Evolutionary conservation across 176 grass and related monocot genomes (phyloP).

Genomic region (Triticum dicoccoides): DNA sequence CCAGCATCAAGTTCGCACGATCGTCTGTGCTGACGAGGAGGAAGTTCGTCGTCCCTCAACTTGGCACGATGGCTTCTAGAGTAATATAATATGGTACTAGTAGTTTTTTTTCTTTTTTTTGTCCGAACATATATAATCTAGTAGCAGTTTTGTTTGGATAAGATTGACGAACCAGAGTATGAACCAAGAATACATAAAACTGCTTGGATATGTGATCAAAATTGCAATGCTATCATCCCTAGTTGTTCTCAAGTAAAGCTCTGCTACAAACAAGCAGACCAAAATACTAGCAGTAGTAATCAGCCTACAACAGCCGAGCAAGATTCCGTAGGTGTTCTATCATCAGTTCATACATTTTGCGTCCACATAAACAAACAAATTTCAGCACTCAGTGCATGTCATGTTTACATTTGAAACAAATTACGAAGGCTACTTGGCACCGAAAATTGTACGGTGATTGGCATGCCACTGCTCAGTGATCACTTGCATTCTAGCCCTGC

Average conservation of each 20-base stretch:
- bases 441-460: constrained; percentile 5
- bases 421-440: constrained; percentile 4
- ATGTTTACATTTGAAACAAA: constrained; percentile 30
- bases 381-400: neutral
- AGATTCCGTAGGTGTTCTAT: neutral
- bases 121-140: neutral
- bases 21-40: neutral
- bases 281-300: constrained; percentile 16
- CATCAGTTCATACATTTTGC: constrained; percentile 26
- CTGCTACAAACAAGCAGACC: neutral
- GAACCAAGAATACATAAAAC: neutral
- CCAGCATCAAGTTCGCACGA: constrained; percentile 3
- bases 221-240: constrained; percentile 2
- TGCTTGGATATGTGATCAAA: constrained; percentile 5
- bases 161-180: neutral
- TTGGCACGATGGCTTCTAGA: neutral
- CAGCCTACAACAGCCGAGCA: constrained; percentile 1
- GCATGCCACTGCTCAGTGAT: neutral
- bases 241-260: neutral
- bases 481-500: constrained; percentile 73
- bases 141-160: neutral
- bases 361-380: constrained; percentile 21
- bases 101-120: neutral
- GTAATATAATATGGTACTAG: neutral
- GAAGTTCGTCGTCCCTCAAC: neutral